Evolutionary conservation across 495 filamentous ascomycete genomes (phyloP).

Genomic region (Staphylotrichum longicolle): DNA sequence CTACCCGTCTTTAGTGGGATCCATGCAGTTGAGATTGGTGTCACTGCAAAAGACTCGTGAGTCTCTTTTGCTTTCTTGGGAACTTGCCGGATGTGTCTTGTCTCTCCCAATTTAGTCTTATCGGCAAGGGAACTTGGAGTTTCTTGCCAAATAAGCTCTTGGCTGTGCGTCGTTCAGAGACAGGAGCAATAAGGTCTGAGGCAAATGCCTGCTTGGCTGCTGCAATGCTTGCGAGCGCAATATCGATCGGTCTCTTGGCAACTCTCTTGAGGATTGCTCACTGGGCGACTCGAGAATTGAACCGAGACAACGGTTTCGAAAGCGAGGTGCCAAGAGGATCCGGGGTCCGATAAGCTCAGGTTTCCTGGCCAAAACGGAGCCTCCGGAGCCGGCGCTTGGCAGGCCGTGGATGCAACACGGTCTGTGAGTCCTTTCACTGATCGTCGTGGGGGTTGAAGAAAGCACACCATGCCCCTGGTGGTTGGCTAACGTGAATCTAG

Average conservation of each 20-base stretch:
- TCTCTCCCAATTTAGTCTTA: no score
- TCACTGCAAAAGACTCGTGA: no score
- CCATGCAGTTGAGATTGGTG: no score
- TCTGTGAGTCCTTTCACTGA: not conserved
- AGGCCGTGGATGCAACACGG: not conserved
- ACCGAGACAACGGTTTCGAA: conserved; percentile 11
- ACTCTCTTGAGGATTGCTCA: not conserved
- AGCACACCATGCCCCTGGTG: conserved; percentile 1
- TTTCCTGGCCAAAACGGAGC: not conserved
- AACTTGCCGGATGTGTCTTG: no score
- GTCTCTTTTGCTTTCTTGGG: no score
- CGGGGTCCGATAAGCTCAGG: conserved; percentile 1
- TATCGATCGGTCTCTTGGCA: conserved; percentile 10
- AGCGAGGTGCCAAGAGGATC: conserved; percentile 1
- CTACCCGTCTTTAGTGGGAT: no score
- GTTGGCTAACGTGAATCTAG: not conserved
- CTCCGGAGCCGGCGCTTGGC: conserved; percentile 19
- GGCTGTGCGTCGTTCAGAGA: not conserved
- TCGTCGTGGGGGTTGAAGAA: conserved; percentile 10
- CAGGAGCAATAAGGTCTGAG: not conserved
- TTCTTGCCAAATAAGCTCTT: not conserved
- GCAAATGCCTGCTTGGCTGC: not conserved
- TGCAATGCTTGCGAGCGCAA: not conserved
- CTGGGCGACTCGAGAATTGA: not conserved
- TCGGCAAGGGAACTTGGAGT: no score